Percentiles rank a stretch among this genome's conserved stretches.
Evolutionary conservation across 345 rosid genomes (phyloP).

Genomic region (Pistacia atlantica): DNA sequence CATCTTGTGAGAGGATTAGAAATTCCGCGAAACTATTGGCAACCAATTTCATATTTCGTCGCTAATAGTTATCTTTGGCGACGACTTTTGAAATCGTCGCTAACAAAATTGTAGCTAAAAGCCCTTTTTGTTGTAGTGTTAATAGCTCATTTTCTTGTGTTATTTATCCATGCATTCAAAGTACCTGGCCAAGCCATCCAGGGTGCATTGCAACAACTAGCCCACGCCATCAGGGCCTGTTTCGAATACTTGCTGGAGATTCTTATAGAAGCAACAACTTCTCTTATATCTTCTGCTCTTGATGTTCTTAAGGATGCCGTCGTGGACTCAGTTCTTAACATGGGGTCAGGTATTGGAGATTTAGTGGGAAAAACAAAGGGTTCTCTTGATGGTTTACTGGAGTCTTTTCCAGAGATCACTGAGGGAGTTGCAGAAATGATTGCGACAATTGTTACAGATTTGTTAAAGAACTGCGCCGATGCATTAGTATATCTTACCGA

Average conservation of each 20-base stretch:
- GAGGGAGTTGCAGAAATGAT: slow-evolving; percentile 37
- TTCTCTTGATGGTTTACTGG: slow-evolving; percentile 34
- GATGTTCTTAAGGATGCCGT: slow-evolving; percentile 29
- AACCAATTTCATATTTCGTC: too few relatives aligned
- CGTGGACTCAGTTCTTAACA: slow-evolving; percentile 19
- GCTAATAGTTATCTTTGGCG: too few relatives aligned
- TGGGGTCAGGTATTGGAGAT: slow-evolving; percentile 24
- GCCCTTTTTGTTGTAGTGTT: too few relatives aligned
- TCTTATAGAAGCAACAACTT: slow-evolving; percentile 20
- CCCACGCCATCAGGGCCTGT: slow-evolving; percentile 29
- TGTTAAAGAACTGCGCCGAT: slow-evolving; percentile 37
- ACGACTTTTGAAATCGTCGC: too few relatives aligned
- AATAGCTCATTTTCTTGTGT: slow-evolving; percentile 25
- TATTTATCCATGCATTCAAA: slow-evolving; percentile 36
- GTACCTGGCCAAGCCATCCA: slow-evolving; percentile 36
- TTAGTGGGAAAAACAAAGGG: slow-evolving; percentile 32
- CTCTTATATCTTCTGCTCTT: slow-evolving; percentile 28
- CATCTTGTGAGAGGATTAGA: too few relatives aligned
- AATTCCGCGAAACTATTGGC: too few relatives aligned
- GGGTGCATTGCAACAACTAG: slow-evolving; percentile 30
- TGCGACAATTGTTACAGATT: slow-evolving; percentile 24
- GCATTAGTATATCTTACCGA: slow-evolving; percentile 38
- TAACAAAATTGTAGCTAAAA: too few relatives aligned
- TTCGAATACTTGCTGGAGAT: slow-evolving; percentile 24
- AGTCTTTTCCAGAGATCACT: slow-evolving; percentile 35